Evolutionary conservation across 139 green algal genomes (phyloP).

Genomic region (Asterochloris sp.): DNA sequence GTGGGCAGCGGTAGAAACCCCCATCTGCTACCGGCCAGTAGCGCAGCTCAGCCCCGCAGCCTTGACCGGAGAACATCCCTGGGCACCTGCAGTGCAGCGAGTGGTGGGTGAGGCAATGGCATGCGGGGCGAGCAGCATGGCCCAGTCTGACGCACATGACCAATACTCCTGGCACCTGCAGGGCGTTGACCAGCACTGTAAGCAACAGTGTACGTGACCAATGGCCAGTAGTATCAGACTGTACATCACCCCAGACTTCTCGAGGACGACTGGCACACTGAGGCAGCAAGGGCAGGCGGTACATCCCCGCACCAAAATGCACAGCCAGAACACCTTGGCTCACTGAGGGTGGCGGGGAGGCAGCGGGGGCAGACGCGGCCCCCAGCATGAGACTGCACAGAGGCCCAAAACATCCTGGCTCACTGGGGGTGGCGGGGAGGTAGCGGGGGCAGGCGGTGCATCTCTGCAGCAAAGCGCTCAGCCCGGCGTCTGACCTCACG

Average conservation of each 20-base stretch:
- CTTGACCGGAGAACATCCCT: conserved; percentile 32
- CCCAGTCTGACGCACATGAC: no score
- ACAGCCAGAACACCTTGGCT: not conserved
- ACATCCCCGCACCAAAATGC: not conserved
- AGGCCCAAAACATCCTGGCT: no score
- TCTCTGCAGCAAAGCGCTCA: conserved; percentile 1
- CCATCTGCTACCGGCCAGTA: not conserved
- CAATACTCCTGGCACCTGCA: no score
- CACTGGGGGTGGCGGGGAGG: conserved; percentile 2
- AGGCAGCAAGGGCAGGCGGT: not conserved
- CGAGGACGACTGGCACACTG: not conserved
- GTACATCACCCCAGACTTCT: no score
- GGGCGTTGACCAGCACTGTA: no score
- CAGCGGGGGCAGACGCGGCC: not conserved
- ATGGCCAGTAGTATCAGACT: no score
- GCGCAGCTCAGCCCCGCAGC: conserved; percentile 32
- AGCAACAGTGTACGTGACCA: no score
- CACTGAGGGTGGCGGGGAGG: no score
- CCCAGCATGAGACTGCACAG: not conserved
- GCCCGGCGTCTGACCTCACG: not conserved
- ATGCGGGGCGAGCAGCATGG: no score
- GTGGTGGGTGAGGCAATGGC: no score
- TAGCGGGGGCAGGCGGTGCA: conserved; percentile 3
- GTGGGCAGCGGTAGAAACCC: conserved; percentile 22
- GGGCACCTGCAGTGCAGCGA: conserved; percentile 17